Percentiles rank a stretch among this genome's conserved stretches.
phyloP scores from a whole-genome alignment of 192 early-diverging fungal species.

The Backusella psychrophila region DNA sequence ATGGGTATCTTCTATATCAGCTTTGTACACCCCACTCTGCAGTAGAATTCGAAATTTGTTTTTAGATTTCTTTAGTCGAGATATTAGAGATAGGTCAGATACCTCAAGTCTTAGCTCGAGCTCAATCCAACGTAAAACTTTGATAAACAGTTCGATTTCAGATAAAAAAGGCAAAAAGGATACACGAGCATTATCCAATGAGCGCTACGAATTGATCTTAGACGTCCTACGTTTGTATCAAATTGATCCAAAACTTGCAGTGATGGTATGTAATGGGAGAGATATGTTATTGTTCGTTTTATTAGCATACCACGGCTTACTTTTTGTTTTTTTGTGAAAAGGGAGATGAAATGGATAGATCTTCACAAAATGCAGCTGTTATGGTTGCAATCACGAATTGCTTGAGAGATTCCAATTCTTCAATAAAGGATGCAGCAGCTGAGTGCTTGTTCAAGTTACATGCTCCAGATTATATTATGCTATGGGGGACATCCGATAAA shows the following conservation, averaged over 20 bases:
- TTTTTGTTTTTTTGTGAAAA: conserved; percentile 11
- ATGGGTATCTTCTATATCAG: conserved; percentile 63
- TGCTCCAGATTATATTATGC: conserved; percentile 59
- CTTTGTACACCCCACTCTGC: conserved; percentile 56
- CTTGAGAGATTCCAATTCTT: conserved; percentile 65
- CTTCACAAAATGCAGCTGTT: conserved; percentile 71
- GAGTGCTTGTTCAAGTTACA: conserved; percentile 74
- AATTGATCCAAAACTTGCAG: conserved; percentile 67
- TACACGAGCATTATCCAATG: conserved; percentile 47
- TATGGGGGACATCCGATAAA: conserved; percentile 76
- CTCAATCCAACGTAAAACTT: conserved; percentile 24
- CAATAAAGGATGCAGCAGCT: conserved; percentile 69
- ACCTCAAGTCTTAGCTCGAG: neutral
- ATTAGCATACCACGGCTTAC: neutral
- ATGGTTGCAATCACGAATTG: conserved; percentile 72
- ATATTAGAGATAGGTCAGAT: conserved; percentile 15
- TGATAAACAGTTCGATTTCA: conserved; percentile 29
- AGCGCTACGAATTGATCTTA: conserved; percentile 76
- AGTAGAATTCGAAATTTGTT: conserved; percentile 61
- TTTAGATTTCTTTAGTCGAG: conserved; percentile 46
- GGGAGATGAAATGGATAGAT: conserved; percentile 57
- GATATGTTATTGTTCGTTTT: neutral
- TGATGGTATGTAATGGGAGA: conserved; percentile 50
- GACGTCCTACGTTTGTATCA: conserved; percentile 72
- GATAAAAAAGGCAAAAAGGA: conserved; percentile 47